Base-by-base conservation (phyloP, 2,329 filamentous ascomycete genomes). In the Graphilbum fragrans region DNA sequence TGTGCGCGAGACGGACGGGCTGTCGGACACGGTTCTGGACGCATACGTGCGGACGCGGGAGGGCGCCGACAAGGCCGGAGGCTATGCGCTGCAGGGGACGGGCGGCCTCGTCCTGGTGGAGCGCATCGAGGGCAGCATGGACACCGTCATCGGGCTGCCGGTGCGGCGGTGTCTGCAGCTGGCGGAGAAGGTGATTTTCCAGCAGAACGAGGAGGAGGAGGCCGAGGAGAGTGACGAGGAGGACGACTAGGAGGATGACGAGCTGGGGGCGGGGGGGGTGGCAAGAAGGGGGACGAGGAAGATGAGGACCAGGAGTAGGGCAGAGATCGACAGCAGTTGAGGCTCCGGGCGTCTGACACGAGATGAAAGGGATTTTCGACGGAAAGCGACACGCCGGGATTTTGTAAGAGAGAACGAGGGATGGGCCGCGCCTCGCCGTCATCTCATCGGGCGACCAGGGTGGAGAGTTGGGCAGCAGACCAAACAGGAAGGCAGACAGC, bases 11-110 rank as follows among this genome's bases (percentile, higher is more conserved):
- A 52, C 54, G 14, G 65, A 73, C 16, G 74, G 74, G 4, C 56
- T 77, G 45, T 64, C 67, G 14, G 90, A 98, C 63, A 87, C 94
- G 45, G 73, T 94, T 50, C 80, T 96, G 45, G 67, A 86, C 51
- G 74, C 66, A 5, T 88, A 88, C 56, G 82, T 88, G 44, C 73
- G 70, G 55, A 95, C 90, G 19, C 72, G 90, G 42, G 92, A 98
- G 66, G 92, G 92, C 2, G 87, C 78, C 11, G 92, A 96, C 61
- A 98, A 96, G 68, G 92, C 92, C 0, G 92, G 92, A 2, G 92
- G 92, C 0, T 98, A 98, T 60, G 92, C 86, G 2, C 75, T 98
- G 41, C 92, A 98, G 62, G 92, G 90, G 0, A 67, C 90, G 11
- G 92, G 85, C 2, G 82, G 84, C 9, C 79, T 95, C 57, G 69